Conservation (phyloP, 1,139 yeast genomes). For the Suhomyces yuchorum region DNA sequence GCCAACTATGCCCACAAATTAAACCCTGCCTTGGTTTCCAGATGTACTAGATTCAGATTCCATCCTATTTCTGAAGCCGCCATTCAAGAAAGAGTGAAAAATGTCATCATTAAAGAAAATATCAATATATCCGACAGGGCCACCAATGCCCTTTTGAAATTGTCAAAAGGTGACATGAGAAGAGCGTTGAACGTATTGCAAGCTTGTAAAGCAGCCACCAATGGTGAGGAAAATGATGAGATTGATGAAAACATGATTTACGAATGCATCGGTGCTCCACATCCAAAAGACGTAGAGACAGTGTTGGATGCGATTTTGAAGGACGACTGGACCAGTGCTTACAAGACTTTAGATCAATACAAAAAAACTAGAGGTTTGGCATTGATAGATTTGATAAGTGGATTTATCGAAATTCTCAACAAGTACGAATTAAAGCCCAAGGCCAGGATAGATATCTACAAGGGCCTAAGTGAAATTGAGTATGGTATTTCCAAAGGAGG, state of each 20-base stretch:
- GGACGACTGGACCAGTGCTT: slow-evolving; percentile 87
- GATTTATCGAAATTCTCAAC: slow-evolving; percentile 70
- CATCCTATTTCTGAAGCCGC: slow-evolving; percentile 75
- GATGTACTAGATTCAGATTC: slow-evolving; percentile 95
- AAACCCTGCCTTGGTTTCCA: slow-evolving; percentile 89
- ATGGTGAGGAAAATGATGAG: slow-evolving; percentile 43
- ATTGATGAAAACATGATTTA: slow-evolving; percentile 77
- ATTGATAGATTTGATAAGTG: slow-evolving; percentile 77
- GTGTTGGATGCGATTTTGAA: slow-evolving; percentile 75
- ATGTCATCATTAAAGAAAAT: slow-evolving; percentile 69
- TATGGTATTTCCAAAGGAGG: slow-evolving; percentile 93
- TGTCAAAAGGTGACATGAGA: slow-evolving; percentile 95
- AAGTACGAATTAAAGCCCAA: slow-evolving; percentile 62
- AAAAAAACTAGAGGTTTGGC: slow-evolving; percentile 84
- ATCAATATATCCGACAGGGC: slow-evolving; percentile 64
- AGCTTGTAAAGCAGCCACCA: slow-evolving; percentile 83
- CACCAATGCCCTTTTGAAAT: slow-evolving; percentile 59
- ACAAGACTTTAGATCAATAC: slow-evolving; percentile 60
- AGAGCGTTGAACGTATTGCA: slow-evolving; percentile 91
- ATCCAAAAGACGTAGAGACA: slow-evolving; percentile 78
- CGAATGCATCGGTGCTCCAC: slow-evolving; percentile 95
- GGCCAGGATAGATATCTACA: slow-evolving; percentile 64
- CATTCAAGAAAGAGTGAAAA: slow-evolving; percentile 62
- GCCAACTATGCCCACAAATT: slow-evolving; percentile 96
- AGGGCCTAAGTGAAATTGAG: slow-evolving; percentile 82